Evolutionary conservation across 2,329 filamentous ascomycete species (phyloP).

Genomic region (Blastomyces gilchristii): DNA sequence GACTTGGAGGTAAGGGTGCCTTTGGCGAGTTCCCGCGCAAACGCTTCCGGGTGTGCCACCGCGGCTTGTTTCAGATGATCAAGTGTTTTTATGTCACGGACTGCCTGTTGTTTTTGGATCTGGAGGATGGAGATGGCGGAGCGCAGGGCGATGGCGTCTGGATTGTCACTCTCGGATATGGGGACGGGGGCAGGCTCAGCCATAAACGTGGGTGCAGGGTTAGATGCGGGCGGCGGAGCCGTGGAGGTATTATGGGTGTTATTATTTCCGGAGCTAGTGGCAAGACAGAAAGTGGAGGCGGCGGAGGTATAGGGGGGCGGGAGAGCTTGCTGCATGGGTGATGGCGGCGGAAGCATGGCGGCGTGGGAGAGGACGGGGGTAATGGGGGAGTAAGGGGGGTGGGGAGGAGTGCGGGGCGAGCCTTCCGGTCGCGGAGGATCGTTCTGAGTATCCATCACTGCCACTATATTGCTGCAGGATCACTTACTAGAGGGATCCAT

Average conservation of each 20-base stretch:
- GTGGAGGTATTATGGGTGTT: background rate
- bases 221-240: background rate
- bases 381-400: constrained; percentile 39
- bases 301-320: background rate
- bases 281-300: background rate
- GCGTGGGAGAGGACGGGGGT: constrained; percentile 34
- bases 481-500: background rate
- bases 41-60: constrained; percentile 58
- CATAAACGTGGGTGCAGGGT: constrained; percentile 17
- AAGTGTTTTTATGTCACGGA: constrained; percentile 62
- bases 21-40: constrained; percentile 55
- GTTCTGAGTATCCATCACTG: constrained; percentile 6
- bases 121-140: constrained; percentile 80
- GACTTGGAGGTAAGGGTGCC: constrained; percentile 46
- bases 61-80: constrained; percentile 61
- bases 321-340: constrained; percentile 4
- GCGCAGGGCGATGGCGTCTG: constrained; percentile 77
- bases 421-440: background rate
- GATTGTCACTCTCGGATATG: constrained; percentile 49
- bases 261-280: background rate
- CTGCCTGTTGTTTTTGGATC: constrained; percentile 69
- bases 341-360: constrained; percentile 13
- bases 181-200: constrained; percentile 34
- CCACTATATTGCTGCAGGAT: background rate
- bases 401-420: constrained; percentile 32